A percentile compares a stretch with the other conserved stretches of the same genome.
Evolutionary conservation across 306 rosid genomes (phyloP).

Genomic region (Astragalus glycyphyllos): DNA sequence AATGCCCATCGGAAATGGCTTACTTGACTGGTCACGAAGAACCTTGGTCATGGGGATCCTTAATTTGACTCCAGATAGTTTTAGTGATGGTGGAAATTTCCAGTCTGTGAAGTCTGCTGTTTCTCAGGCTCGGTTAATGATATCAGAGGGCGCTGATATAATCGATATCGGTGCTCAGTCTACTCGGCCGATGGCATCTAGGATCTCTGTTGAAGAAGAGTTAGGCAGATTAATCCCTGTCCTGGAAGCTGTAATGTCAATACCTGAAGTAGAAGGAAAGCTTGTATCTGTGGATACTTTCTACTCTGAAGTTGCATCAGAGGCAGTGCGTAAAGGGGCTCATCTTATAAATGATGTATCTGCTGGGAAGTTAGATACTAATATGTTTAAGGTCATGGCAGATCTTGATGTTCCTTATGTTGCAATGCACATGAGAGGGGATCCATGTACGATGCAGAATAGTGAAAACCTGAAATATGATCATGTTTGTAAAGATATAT

Average conservation of each 20-base stretch:
- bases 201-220: conserved; percentile 76
- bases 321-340: conserved; percentile 84
- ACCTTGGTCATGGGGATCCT: conserved; percentile 83
- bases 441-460: conserved; percentile 83
- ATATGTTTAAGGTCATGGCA: conserved; percentile 79
- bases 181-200: conserved; percentile 75
- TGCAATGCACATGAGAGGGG: conserved; percentile 98
- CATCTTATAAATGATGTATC: conserved; percentile 83
- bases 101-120: conserved; percentile 68
- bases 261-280: conserved; percentile 82
- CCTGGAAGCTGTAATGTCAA: conserved; percentile 66
- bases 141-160: conserved; percentile 84
- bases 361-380: conserved; percentile 71
- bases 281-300: conserved; percentile 87
- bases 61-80: conserved; percentile 94
- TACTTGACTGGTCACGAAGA: conserved; percentile 76
- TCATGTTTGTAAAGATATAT: conserved; percentile 71
- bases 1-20: conserved; percentile 65
- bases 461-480: conserved; percentile 70
- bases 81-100: conserved; percentile 86
- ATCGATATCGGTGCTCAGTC: conserved; percentile 95
- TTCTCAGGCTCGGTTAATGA: conserved; percentile 77
- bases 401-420: conserved; percentile 82
- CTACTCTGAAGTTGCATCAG: conserved; percentile 81
- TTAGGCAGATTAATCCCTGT: conserved; percentile 77